phyloP scores from a whole-genome alignment of 179 eudicot genomes.

The Silene coronaria region DNA sequence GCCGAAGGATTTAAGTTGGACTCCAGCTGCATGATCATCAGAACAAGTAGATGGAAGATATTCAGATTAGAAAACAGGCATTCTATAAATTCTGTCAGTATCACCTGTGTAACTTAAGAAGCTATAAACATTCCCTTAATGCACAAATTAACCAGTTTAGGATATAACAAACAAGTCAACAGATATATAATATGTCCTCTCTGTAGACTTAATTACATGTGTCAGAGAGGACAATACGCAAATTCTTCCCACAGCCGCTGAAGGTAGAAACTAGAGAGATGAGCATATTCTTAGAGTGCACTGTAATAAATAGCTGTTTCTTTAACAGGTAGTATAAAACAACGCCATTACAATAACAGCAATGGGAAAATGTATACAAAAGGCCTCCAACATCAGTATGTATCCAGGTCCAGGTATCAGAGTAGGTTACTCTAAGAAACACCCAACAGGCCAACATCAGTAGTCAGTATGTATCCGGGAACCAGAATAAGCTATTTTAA shows the following conservation, averaged over 20 bases:
- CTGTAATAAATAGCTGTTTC: background rate
- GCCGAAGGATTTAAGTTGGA: constrained; percentile 61
- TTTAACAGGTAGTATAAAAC: background rate
- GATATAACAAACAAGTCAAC: no score
- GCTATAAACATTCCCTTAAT: background rate
- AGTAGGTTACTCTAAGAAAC: no score
- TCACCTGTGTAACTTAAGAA: background rate
- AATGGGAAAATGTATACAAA: background rate
- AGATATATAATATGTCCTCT: no score
- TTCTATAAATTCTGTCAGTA: background rate
- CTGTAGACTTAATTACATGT: no score
- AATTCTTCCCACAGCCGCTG: no score
- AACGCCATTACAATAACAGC: background rate
- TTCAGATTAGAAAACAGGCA: background rate
- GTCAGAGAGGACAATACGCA: no score
- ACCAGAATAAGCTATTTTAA: background rate
- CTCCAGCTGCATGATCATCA: constrained; percentile 58
- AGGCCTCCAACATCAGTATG: background rate
- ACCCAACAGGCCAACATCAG: no score
- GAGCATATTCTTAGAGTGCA: background rate
- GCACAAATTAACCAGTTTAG: background rate
- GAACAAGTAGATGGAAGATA: constrained; percentile 17
- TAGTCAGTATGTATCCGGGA: background rate
- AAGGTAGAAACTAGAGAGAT: no score
- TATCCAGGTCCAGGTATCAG: no score